Percentiles rank a stretch among this genome's conserved stretches.
phyloP scores from a whole-genome alignment of 768 basidiomycete genomes.

The Serendipita sp. region DNA sequence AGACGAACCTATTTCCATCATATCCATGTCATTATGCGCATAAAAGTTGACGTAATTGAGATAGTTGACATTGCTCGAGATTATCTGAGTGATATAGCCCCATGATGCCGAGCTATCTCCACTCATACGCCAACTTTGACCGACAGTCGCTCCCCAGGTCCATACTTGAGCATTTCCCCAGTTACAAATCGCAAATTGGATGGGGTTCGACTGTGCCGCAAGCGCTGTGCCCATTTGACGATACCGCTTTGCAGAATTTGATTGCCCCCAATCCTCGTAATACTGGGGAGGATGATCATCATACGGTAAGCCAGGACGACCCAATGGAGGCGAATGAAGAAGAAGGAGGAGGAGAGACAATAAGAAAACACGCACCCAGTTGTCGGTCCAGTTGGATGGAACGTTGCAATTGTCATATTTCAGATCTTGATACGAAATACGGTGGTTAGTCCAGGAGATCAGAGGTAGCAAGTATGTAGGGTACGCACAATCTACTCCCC shows the following conservation, averaged over 20 bases:
- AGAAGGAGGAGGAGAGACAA: not conserved
- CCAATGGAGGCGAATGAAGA: too few species aligned
- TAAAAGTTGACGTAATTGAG: constrained; percentile 30
- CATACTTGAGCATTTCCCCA: constrained; percentile 43
- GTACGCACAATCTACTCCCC: constrained; percentile 35
- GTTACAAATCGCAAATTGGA: constrained; percentile 36
- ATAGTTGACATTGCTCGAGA: constrained; percentile 28
- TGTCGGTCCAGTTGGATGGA: constrained; percentile 36
- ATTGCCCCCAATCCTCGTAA: constrained; percentile 24
- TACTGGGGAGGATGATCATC: too few species aligned
- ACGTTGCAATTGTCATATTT: constrained; percentile 44
- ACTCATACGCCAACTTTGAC: constrained; percentile 41
- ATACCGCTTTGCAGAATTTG: constrained; percentile 42
- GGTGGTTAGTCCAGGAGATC: too few species aligned
- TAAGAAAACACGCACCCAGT: constrained; percentile 18
- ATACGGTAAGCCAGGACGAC: too few species aligned
- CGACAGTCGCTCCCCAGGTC: constrained; percentile 43
- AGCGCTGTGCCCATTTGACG: constrained; percentile 40
- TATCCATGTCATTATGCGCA: constrained; percentile 44
- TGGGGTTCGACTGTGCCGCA: constrained; percentile 27
- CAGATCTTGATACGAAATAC: constrained; percentile 23
- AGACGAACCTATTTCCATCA: constrained; percentile 19
- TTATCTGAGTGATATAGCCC: constrained; percentile 34
- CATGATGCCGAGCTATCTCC: constrained; percentile 34
- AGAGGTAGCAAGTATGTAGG: not conserved